Conservation (phyloP, 1,284 basidiomycete species). For the Ceratobasidium sp. region DNA sequence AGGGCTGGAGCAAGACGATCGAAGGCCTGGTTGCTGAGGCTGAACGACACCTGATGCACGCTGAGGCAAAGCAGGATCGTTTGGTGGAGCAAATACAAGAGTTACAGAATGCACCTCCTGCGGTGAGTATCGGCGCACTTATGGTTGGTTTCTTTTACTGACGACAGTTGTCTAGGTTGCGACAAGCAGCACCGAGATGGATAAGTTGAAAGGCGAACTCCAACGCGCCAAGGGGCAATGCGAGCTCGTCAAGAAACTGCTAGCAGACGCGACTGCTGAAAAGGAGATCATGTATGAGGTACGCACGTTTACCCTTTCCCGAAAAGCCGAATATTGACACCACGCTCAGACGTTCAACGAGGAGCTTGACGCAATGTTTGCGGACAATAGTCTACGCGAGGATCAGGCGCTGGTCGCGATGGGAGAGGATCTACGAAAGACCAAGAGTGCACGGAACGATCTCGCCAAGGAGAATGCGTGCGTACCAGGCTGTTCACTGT, state of each 20-base stretch:
- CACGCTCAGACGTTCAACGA: slow-evolving; percentile 86
- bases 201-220: slow-evolving; percentile 73
- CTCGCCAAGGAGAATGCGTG: slow-evolving; percentile 83
- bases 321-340: slow-evolving; percentile 36
- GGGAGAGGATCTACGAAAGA: slow-evolving; percentile 75
- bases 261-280: slow-evolving; percentile 83
- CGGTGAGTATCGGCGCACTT: slow-evolving; percentile 1
- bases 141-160: slow-evolving; percentile 16
- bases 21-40: slow-evolving; percentile 71
- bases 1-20: slow-evolving; percentile 54
- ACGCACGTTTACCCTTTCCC: slow-evolving; percentile 53
- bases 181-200: slow-evolving; percentile 63
- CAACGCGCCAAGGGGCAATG: slow-evolving; percentile 78
- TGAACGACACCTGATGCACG: slow-evolving; percentile 68
- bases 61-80: slow-evolving; percentile 66
- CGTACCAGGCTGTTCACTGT: slow-evolving; percentile 54
- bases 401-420: slow-evolving; percentile 83
- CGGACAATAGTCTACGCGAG: slow-evolving; percentile 80
- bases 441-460: slow-evolving; percentile 81
- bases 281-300: slow-evolving; percentile 93
- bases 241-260: slow-evolving; percentile 79
- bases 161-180: neutral
- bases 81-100: slow-evolving; percentile 54
- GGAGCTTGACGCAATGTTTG: slow-evolving; percentile 90
- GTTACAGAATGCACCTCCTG: slow-evolving; percentile 27